These are phyloP conservation scores for Lepraria neglecta DNA, from an alignment of 495 filamentous ascomycete species.

Conservation along the genomic window DNA sequence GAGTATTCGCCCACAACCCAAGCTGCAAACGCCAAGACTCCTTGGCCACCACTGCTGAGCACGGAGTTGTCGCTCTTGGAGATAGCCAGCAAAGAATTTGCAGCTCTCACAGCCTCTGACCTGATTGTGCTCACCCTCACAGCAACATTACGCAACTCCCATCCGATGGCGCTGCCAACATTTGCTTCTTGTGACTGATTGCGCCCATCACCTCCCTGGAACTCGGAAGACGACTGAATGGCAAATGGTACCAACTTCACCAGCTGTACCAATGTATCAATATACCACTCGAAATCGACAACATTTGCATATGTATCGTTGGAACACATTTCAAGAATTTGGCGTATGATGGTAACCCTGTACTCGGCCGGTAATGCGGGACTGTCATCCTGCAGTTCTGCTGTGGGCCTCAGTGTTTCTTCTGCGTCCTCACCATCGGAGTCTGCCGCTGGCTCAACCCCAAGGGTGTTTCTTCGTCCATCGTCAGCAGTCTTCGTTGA, in stretches of 20 bases:
- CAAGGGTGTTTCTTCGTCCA: constrained; percentile 26
- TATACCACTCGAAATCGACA: constrained; percentile 93
- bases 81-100: constrained; percentile 61
- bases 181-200: constrained; percentile 19
- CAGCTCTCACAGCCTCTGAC: constrained; percentile 69
- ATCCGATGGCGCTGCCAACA: constrained; percentile 67
- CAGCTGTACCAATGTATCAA: constrained; percentile 74
- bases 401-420: constrained; percentile 35
- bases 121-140: constrained; percentile 85
- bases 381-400: constrained; percentile 29
- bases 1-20: constrained; percentile 90
- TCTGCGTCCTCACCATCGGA: constrained; percentile 53
- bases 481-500: constrained; percentile 32
- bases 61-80: constrained; percentile 37
- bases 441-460: constrained; percentile 44
- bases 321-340: constrained; percentile 87
- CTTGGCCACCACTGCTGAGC: constrained; percentile 43
- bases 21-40: constrained; percentile 62
- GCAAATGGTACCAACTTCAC: constrained; percentile 56
- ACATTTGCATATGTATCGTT: constrained; percentile 79
- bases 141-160: constrained; percentile 78
- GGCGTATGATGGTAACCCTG: constrained; percentile 64
- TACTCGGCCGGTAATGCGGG: constrained; percentile 71
- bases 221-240: constrained; percentile 9
- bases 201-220: not conserved